Conservation (phyloP, 2,329 filamentous ascomycete species). For the Blumeria hordei region DNA sequence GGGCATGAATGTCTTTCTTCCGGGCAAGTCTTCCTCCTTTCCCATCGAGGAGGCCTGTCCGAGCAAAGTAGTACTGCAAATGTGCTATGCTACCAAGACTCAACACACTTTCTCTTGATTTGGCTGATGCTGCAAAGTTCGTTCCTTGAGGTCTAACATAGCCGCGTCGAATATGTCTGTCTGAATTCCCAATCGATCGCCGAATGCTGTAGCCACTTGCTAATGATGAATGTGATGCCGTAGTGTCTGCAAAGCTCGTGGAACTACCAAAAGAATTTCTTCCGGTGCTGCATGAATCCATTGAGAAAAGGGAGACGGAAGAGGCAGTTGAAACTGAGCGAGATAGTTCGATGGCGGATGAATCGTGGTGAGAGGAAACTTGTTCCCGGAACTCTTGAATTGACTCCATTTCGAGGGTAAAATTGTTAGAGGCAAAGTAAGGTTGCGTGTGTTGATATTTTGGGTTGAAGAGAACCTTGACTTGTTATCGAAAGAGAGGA, state of each 20-base stretch:
- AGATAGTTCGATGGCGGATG: constrained; percentile 19
- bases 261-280: constrained; percentile 28
- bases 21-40: constrained; percentile 72
- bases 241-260: constrained; percentile 23
- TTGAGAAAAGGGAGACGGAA: constrained; percentile 24
- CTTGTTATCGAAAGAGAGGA: no score
- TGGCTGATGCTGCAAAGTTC: constrained; percentile 71
- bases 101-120: constrained; percentile 81
- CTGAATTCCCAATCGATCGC: constrained; percentile 20
- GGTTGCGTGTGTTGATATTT: no score
- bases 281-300: constrained; percentile 16
- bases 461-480: no score
- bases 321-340: constrained; percentile 38
- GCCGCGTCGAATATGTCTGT: constrained; percentile 17
- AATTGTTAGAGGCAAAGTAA: no score
- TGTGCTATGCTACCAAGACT: constrained; percentile 91
- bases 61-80: constrained; percentile 92
- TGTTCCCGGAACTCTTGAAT: no score
- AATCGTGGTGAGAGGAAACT: no score
- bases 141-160: constrained; percentile 16
- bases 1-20: constrained; percentile 31
- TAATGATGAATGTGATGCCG: constrained; percentile 37
- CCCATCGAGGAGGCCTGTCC: constrained; percentile 78
- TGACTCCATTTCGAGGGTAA: no score
- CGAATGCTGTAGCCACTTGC: constrained; percentile 22